These are phyloP conservation scores for Conticribra guillardii DNA, from an alignment of 108 stramenopile genomes.

Conservation along the genomic window DNA sequence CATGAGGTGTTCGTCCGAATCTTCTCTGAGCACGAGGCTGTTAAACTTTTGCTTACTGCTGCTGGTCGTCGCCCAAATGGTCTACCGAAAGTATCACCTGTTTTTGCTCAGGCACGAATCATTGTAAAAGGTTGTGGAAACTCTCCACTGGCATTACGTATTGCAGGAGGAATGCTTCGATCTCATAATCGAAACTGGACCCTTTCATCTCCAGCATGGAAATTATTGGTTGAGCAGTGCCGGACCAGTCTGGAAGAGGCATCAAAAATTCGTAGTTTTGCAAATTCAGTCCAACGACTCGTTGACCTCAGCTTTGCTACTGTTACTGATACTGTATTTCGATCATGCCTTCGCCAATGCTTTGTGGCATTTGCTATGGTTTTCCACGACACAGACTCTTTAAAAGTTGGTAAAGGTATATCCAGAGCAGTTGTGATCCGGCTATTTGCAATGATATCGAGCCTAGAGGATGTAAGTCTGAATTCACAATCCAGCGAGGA, in stretches of 20 bases:
- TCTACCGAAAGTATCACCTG: conserved; percentile 70
- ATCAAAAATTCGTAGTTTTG: conserved; percentile 81
- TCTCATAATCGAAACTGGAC: conserved; percentile 86
- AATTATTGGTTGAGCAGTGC: conserved; percentile 72
- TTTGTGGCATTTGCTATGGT: conserved; percentile 87
- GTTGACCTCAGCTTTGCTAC: conserved; percentile 83
- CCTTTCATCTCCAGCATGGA: conserved; percentile 80
- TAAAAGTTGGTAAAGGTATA: conserved; percentile 78
- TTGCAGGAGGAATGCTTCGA: conserved; percentile 87
- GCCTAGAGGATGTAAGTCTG: conserved; percentile 41
- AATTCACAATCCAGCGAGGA: conserved; percentile 25
- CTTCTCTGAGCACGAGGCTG: conserved; percentile 86
- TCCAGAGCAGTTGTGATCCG: conserved; percentile 76
- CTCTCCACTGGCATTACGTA: conserved; percentile 80
- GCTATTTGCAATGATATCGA: conserved; percentile 69
- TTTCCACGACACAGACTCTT: conserved; percentile 83
- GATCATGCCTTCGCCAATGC: conserved; percentile 71
- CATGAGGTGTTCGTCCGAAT: conserved; percentile 91
- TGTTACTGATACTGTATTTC: conserved; percentile 57
- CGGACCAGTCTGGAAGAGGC: conserved; percentile 84
- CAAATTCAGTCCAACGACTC: conserved; percentile 77
- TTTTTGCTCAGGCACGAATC: conserved; percentile 83
- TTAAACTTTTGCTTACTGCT: conserved; percentile 82
- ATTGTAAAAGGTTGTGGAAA: conserved; percentile 91
- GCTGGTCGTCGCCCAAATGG: conserved; percentile 86